phyloP scores from a whole-genome alignment of 1,284 basidiomycete genomes.

The Marasmius oreades region DNA sequence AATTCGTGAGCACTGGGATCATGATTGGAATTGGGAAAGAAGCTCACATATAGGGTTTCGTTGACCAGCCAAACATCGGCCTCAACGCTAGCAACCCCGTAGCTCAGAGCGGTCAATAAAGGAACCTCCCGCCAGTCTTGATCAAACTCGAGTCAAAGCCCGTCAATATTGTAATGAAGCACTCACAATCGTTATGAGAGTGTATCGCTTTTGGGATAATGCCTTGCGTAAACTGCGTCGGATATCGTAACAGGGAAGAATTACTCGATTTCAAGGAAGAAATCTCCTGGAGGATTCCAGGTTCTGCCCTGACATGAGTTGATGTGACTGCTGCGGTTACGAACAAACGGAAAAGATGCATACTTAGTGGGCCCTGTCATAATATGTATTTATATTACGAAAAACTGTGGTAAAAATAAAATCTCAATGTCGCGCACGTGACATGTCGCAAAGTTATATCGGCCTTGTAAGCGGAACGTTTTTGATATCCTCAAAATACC shows the following conservation, averaged over 20 bases:
- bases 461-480: no score
- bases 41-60: constrained; percentile 40
- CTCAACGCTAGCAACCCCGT: constrained; percentile 51
- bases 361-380: not conserved
- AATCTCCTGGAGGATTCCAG: constrained; percentile 36
- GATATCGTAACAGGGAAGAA: constrained; percentile 42
- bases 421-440: no score
- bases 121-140: constrained; percentile 54
- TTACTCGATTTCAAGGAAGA: constrained; percentile 35
- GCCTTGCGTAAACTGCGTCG: constrained; percentile 47
- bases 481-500: no score
- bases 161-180: not conserved
- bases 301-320: constrained; percentile 16
- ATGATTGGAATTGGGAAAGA: not conserved
- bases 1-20: not conserved
- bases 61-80: constrained; percentile 51
- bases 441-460: no score
- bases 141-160: not conserved
- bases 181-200: constrained; percentile 54
- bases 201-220: constrained; percentile 50
- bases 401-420: no score
- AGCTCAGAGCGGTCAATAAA: constrained; percentile 44
- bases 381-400: not conserved
- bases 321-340: not conserved
- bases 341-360: constrained; percentile 3